phyloP scores from a whole-genome alignment of 2,329 filamentous ascomycete genomes.

The Biscogniauxia marginata region DNA sequence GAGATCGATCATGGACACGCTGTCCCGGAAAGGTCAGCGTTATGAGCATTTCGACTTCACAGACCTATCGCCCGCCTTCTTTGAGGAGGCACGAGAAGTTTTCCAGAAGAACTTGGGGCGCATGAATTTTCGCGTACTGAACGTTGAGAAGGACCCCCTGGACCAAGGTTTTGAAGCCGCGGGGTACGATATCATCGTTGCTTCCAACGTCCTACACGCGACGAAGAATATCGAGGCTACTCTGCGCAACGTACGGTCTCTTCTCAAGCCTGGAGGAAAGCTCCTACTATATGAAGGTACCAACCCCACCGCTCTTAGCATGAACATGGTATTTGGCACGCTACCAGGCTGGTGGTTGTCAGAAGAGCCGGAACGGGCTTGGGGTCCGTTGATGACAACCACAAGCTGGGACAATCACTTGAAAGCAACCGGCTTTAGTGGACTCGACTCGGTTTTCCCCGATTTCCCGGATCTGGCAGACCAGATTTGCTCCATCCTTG shows the following conservation, averaged over 20 bases:
- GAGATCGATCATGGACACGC: constrained; percentile 23
- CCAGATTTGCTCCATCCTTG: constrained; percentile 18
- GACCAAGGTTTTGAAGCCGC: constrained; percentile 31
- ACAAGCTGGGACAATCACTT: constrained; percentile 22
- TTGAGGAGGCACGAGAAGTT: constrained; percentile 26
- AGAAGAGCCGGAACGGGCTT: constrained; percentile 25
- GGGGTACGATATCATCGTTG: constrained; percentile 31
- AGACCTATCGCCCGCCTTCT: constrained; percentile 29
- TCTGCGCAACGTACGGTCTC: constrained; percentile 17
- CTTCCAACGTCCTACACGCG: constrained; percentile 27
- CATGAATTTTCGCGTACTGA: constrained; percentile 30
- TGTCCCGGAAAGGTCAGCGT: constrained; percentile 17
- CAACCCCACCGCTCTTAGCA: constrained; percentile 9
- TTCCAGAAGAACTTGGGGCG: constrained; percentile 22
- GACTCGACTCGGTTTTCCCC: constrained; percentile 24
- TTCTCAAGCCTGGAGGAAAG: constrained; percentile 23
- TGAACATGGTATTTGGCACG: constrained; percentile 30
- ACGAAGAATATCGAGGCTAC: constrained; percentile 17
- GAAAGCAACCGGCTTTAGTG: constrained; percentile 10
- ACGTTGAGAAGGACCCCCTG: constrained; percentile 29
- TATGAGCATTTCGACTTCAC: constrained; percentile 27
- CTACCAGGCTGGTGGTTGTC: constrained; percentile 40
- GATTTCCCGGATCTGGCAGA: constrained; percentile 18
- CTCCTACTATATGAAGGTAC: constrained; percentile 17
- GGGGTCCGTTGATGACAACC: constrained; percentile 26